Evolutionary conservation across 2,329 filamentous ascomycete genomes (phyloP), one percentile per base, ranked within the genome.

Genomic region (Verticillium dahliae): DNA sequence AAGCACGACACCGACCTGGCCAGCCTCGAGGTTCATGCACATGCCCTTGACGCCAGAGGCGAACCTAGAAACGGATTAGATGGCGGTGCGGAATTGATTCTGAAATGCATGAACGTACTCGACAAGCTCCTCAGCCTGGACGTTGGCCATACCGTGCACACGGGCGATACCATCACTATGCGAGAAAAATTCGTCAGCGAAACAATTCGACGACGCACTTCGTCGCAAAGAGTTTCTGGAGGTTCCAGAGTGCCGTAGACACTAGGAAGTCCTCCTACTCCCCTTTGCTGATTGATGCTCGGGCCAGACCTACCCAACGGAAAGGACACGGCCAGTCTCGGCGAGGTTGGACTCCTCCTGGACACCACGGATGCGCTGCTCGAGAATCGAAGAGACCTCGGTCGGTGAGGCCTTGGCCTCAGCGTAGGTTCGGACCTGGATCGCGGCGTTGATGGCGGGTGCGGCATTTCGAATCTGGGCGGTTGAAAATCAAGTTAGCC

Each of bases 1-100:
- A 77, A 99, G 88, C 88, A 99, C 95, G 76, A 99, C 93, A 97
- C 95, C 95, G 84, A 99, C 95, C 84, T 98, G 95, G 80, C 95
- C 95, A 81, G 95, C 95, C 85, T 99, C 95, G 83, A 99, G 89
- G 91, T 99, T 99, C 94, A 99, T 98, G 91, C 94, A 98, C 95
- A 99, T 99, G 81, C 95, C 95, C 90, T 98, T 98, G 82, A 98
- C 95, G 81, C 95, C 95, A 70, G 95, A 99, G 75, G 95, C 92
- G 85, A 99, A 99, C 86, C 93, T 97, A 70, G 33, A 27, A 22
- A 41, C 18, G 14, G 27, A 38, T 58, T 50, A 58, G 39, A 60
- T 15, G 45, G 13, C 14, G 15, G 3, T 22, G 34, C 31, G 62
- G 56, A 39, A 7, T 18, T 50, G 61, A 71, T 45, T 65, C 63